Base-by-base conservation (phyloP, 176 grass and related monocot species). In the Paspalum vaginatum region DNA sequence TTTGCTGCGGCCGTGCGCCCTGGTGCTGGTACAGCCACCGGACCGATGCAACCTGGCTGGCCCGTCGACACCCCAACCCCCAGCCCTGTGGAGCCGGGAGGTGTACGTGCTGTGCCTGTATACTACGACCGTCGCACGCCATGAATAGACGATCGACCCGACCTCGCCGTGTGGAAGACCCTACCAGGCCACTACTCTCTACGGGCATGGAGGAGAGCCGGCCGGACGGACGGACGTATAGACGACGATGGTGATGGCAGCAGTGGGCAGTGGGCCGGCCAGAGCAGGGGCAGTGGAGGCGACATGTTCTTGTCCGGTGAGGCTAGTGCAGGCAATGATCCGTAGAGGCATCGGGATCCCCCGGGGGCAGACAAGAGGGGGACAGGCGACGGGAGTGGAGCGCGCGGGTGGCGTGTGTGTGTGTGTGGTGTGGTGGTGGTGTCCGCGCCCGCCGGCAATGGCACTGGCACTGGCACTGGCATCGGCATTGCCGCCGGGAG, bases 251-350 rank as follows among this genome's bases (percentile, higher is more conserved):
- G 62, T 37, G 70, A 58, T 42, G 75, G 32, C 75, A 84, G 68
- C 2, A 59, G 3, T 17, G 9, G 8, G 45, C 11, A 15, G n/a
- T 2, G 32, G 32, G 32, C 32, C 32, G 32, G 32, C 32, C 15
- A 16, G 5, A 41, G 14, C 67, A 44, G 58, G 58, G 78, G 9
- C 11, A 82, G 83, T 86, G 79, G 83, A 67, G 66, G 43, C 40
- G 83, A 78, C 87, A 82, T 89, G 88, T 73, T 85, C 17, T 18
- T 85, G 88, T 83, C 83, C 65, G 40, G 78, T 46, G 83, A 85
- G n/a, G 66, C 25, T 59, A 72, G 88, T 86, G 88, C 88, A 68
- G 21, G 88, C 79, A 90, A 86, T 90, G 88, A 74, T 89, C 79
- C 79, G 16, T 52, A 61, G 86, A 73, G 50, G 61, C 82, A 77